Conservation (phyloP, 2,329 filamentous ascomycete genomes). For the Pseudocercospora cruenta region DNA sequence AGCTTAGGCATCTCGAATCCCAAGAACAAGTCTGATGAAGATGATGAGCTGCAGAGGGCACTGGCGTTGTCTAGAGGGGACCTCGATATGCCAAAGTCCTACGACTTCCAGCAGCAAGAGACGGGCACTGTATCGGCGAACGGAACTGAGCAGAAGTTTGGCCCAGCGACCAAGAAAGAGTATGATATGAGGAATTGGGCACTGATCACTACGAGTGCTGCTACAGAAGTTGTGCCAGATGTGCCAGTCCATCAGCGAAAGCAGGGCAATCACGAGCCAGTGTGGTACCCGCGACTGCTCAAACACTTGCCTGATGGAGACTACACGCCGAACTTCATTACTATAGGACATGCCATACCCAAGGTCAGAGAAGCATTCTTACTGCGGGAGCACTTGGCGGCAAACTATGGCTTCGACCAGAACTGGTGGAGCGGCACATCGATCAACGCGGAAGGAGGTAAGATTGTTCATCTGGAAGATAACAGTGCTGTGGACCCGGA, state of each 20-base stretch:
- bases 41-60: constrained; percentile 34
- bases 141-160: constrained; percentile 49
- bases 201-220: constrained; percentile 49
- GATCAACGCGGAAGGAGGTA: constrained; percentile 48
- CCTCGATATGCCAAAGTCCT: constrained; percentile 6
- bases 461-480: constrained; percentile 50
- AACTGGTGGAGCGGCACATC: constrained; percentile 66
- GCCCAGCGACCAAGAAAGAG: constrained; percentile 57
- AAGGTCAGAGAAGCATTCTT: constrained; percentile 61
- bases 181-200: constrained; percentile 62
- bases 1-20: constrained; percentile 30
- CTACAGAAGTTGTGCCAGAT: constrained; percentile 59
- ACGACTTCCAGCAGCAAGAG: constrained; percentile 49
- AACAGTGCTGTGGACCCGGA: constrained; percentile 33
- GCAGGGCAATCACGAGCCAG: constrained; percentile 37
- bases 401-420: constrained; percentile 58
- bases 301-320: constrained; percentile 58
- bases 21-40: constrained; percentile 35
- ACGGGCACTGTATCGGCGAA: constrained; percentile 53
- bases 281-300: constrained; percentile 58
- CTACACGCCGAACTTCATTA: constrained; percentile 61
- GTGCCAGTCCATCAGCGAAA: constrained; percentile 42
- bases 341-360: constrained; percentile 65
- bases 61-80: constrained; percentile 32
- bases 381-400: constrained; percentile 47